Base-by-base conservation (phyloP, 306 rosid genomes). In the Macrotyloma uniflorum region DNA sequence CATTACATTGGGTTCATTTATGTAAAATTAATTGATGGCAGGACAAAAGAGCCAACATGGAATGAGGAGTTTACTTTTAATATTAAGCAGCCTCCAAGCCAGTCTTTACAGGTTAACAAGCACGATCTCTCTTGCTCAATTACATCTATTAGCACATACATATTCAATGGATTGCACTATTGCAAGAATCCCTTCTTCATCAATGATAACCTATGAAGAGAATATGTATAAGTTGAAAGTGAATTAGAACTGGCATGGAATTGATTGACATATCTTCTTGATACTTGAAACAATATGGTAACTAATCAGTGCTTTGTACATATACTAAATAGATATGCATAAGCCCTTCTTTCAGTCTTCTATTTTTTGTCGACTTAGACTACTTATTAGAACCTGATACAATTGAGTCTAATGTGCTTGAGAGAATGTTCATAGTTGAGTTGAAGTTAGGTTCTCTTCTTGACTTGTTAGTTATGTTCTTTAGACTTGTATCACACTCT, bases 21-120 rank as follows among this genome's bases (percentile, higher is more conserved):
- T 73, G 64, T 67, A 24, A 72, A 72, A 80, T 83, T 70, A 79
- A 58, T 53, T 85, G 46, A 14, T 85, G 79, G 66, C 87, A 92
- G 98, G 91, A 89, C 83, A 46, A 95, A 82, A 77, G 90, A 89
- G 61, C 98, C 97, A 61, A 89, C 91, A 18, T 95, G 98, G 98
- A 92, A 95, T 24, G 97, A 95, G 85, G 92, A 88, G 35, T 92
- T 92, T 71, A 83, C 83, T 71, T 90, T 95, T 75, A 79, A 92
- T 81, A 77, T 88, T 70, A 88, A 88, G 89, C 92, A 62, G 78
- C 88, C 93, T 71, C 85, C 91, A 18, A 83, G 74, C 69, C 90
- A 81, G 66, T 65, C 79, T 78, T 87, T 95, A 67, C 97, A 95
- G 97, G 98, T 93, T 77, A 84, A 77, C 74, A 85, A 85, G 54